Base-by-base conservation (phyloP, 2,329 filamentous ascomycete genomes). In the Cryphonectria japonica region DNA sequence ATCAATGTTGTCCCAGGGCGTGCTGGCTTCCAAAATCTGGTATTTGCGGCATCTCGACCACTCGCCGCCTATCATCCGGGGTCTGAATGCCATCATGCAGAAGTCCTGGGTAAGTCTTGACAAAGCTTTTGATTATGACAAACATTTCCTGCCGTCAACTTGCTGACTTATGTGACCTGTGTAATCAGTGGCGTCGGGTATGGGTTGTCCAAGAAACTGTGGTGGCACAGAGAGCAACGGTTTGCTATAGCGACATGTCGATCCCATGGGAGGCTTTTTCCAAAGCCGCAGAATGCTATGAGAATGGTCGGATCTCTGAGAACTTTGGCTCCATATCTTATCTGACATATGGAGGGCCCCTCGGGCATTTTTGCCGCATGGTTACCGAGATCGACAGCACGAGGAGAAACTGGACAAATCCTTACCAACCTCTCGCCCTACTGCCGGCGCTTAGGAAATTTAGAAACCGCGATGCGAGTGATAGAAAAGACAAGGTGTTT, bases 141-240 rank as follows among this genome's bases (percentile, higher is more conserved):
- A 54, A n/a, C 50, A 54, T 54, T 16, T 54, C 7, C 50, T n/a
- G 19, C 2, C 4, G 19, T 26, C 19, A 26, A 26, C 29, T 9
- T 11, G n/a, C 22, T 57, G 7, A 57, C 26, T 29, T 1, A 26
- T 34, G 22, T 68, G 39, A 22, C 4, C 1, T 1, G 32, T 9
- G 52, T 16, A 46, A 6, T 6, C 4, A 69, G 67, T 69, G 67
- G 67, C 61, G 29, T n/a, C 46, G 67, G 26, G 64, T 69, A 11
- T 64, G 67, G 67, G 67, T 69, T 3, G 59, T 64, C 6, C 67
- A 69, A 19, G 67, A 69, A 43, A 69, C 67, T 19, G 67, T 69
- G 1, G 67, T 69, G 14, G 61, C 67, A 16, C 14, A 16, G 2
- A 22, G 46, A 19, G 67, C 67, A 19, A 37, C 61, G 6, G 43